A percentile compares a stretch with the other conserved stretches of the same genome.
Evolutionary conservation across 1,284 basidiomycete species (phyloP).

Genomic region (Lentinula novae-zelandiae): DNA sequence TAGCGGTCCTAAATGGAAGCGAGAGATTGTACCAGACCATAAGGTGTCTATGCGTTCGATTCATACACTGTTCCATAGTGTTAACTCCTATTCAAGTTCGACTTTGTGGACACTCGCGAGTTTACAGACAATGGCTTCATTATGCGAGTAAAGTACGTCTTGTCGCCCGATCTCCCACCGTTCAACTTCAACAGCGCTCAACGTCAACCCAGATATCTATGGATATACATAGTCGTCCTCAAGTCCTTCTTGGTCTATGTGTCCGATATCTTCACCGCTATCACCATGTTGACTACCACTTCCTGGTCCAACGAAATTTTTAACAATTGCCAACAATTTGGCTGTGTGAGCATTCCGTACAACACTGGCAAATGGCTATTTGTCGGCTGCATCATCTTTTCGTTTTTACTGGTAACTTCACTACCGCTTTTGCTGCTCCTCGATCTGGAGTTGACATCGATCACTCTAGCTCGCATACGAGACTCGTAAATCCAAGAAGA

Average conservation of each 20-base stretch:
- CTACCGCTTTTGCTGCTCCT: not conserved
- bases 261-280: conserved; percentile 96
- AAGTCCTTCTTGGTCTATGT: conserved; percentile 96
- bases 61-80: not conserved
- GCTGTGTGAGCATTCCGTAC: conserved; percentile 88
- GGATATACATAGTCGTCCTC: conserved; percentile 88
- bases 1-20: conserved; percentile 85
- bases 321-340: conserved; percentile 61
- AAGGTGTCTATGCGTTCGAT: conserved; percentile 57
- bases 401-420: conserved; percentile 79
- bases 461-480: conserved; percentile 78
- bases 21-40: conserved; percentile 96
- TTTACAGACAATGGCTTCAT: conserved; percentile 85
- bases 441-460: conserved; percentile 9
- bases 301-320: conserved; percentile 92
- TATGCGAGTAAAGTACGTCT: conserved; percentile 78
- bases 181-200: conserved; percentile 1
- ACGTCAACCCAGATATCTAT: conserved; percentile 66
- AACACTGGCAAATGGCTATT: conserved; percentile 93
- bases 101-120: conserved; percentile 93
- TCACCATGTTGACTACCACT: conserved; percentile 92
- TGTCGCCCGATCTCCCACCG: not conserved
- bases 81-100: conserved; percentile 62
- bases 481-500: conserved; percentile 87
- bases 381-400: conserved; percentile 96